Conservation (phyloP, 2,329 filamentous ascomycete genomes). For the Sclerotinia borealis region DNA sequence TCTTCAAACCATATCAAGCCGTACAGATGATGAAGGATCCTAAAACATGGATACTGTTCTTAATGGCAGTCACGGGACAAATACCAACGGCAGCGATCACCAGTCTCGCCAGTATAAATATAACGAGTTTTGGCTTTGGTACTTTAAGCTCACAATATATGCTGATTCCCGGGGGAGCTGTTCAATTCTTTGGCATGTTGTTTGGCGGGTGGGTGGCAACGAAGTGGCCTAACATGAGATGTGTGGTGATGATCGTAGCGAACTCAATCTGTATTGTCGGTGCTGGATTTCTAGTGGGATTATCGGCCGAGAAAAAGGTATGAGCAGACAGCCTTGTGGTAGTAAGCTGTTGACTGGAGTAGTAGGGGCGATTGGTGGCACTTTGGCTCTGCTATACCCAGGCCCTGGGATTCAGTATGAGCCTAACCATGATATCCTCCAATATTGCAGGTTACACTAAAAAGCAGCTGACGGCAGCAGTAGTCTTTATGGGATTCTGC, state of each 20-base stretch:
- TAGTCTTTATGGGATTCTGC: conserved; percentile 46
- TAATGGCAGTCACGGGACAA: conserved; percentile 27
- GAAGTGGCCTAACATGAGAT: conserved; percentile 40
- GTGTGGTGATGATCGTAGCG: conserved; percentile 47
- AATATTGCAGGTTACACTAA: conserved; percentile 48
- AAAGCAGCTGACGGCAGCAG: conserved; percentile 41
- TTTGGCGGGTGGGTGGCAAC: conserved; percentile 44
- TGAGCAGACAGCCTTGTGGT: background rate
- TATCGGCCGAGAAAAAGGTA: conserved; percentile 32
- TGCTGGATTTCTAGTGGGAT: conserved; percentile 42
- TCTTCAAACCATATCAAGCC: conserved; percentile 34
- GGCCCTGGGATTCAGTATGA: conserved; percentile 44
- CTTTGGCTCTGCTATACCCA: conserved; percentile 50
- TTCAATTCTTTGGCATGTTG: conserved; percentile 47
- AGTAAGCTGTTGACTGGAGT: background rate
- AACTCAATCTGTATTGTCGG: conserved; percentile 48
- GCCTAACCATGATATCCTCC: conserved; percentile 36
- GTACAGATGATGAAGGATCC: conserved; percentile 35
- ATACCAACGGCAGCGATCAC: conserved; percentile 35
- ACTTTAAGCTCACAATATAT: conserved; percentile 32
- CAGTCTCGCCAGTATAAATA: conserved; percentile 37
- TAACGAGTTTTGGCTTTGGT: conserved; percentile 33
- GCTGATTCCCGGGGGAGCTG: conserved; percentile 56
- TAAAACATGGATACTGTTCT: conserved; percentile 25
- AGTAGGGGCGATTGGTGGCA: conserved; percentile 50